Base-by-base conservation (phyloP, 129 eudicot genomes). In the Ambrosia trifida region DNA sequence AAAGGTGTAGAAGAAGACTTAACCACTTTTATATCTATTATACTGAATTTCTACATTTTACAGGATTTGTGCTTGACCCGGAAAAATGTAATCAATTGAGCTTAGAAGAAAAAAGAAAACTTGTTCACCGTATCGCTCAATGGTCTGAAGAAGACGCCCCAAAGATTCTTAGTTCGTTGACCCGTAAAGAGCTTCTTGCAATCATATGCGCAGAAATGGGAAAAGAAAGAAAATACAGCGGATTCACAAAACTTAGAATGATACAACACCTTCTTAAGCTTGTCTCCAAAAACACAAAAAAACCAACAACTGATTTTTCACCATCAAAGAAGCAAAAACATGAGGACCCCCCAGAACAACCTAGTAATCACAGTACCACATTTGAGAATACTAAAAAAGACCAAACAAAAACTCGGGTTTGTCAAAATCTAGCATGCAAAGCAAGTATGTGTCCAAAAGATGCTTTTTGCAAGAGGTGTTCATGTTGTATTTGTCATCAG, bases 121-220 rank as follows among this genome's bases (percentile, higher is more conserved):
- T 87, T 47, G 92, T 93, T 67, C 87, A 84, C 72, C 90, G 89
- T 68, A 71, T 87, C 4, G 81, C 92, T 38, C 78, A 83, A 38
- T 85, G 88, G 86, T 73, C 95, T n/a, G n/a, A n/a, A 17, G 88
- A 89, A 53, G 88, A 85, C 53, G 95, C 96, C 43, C 78, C 88
- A 11, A 83, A 79, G 72, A 73, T 87, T 74, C 85, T 93, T 45
- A 85, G 84, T 51, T 83, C 96, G 12, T 85, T 86, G 75, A 89
- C 87, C 66, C 86, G 96, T 35, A 82, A 80, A 67, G 95, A 93
- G 79, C 85, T 89, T 57, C 82, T 93, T 38, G 92, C 89, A 70
- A 84, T 93, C 73, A 85, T 89, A 75, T 93, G 98, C 74, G 95
- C 88, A 54, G 96, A 93, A 81, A 81, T 89, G 81, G 98, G 98